Conservation (phyloP, 176 grass and related monocot genomes). For the Triticum timopheevii region DNA sequence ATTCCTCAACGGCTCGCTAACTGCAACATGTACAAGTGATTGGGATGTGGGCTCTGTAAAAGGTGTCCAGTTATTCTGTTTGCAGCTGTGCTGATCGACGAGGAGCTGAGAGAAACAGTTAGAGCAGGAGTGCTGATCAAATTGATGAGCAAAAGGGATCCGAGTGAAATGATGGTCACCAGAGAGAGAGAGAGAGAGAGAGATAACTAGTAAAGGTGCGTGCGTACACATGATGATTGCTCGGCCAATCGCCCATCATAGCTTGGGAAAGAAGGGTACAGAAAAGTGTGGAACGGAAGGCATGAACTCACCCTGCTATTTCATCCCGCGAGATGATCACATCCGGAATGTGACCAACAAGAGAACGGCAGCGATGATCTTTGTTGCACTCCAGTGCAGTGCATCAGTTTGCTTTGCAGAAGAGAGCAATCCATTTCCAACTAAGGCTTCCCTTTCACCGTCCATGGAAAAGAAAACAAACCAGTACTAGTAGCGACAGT, state of each 20-base stretch:
- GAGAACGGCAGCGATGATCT: too few relatives aligned
- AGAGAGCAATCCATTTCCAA: too few relatives aligned
- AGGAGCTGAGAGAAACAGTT: too few relatives aligned
- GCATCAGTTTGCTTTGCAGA: too few relatives aligned
- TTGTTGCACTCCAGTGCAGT: too few relatives aligned
- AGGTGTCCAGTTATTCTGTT: not conserved
- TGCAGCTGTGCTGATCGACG: not conserved
- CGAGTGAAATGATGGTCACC: not conserved
- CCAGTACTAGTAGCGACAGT: not conserved
- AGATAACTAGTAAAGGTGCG: not conserved
- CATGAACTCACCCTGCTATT: not conserved
- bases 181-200: too few relatives aligned
- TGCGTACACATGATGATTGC: not conserved
- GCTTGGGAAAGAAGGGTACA: not conserved
- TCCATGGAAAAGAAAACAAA: not conserved
- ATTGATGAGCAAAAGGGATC: not conserved
- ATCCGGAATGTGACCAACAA: too few relatives aligned
- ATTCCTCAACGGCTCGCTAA: conserved; percentile 29
- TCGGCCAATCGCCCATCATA: not conserved
- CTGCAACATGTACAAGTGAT: not conserved
- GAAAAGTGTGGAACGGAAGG: not conserved
- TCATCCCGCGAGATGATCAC: too few relatives aligned
- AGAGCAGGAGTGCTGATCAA: not conserved
- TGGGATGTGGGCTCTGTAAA: not conserved
- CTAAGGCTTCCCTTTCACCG: too few relatives aligned